These are phyloP conservation scores for Agaricus blazei DNA, from an alignment of 768 basidiomycete species.

Conservation along the genomic window DNA sequence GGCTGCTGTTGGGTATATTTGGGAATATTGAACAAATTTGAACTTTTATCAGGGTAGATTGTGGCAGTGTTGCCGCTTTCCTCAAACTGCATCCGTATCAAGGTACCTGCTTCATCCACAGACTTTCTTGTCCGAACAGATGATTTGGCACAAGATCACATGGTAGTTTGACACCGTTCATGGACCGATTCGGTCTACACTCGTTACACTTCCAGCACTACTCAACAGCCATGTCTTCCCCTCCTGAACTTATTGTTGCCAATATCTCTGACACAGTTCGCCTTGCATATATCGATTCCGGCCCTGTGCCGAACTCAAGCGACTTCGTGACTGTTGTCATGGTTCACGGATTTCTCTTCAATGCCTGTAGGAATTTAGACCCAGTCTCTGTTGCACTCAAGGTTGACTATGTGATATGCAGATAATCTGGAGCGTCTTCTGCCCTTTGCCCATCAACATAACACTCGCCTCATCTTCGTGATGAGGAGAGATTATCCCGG, in stretches of 20 bases:
- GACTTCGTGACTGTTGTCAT: neutral
- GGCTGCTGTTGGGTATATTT: no score
- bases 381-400: neutral
- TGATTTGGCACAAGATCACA: no score
- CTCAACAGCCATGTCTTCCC: no score
- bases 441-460: neutral
- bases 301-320: neutral
- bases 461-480: neutral
- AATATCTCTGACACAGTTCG: neutral
- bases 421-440: neutral
- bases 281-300: conserved; percentile 2
- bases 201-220: no score
- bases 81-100: no score
- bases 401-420: neutral
- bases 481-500: conserved; percentile 2
- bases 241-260: neutral
- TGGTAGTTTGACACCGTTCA: no score
- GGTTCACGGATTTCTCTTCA: conserved; percentile 1
- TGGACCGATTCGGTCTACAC: no score
- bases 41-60: no score
- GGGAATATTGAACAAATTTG: no score
- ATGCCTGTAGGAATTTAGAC: neutral
- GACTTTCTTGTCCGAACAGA: no score
- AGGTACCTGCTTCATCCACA: no score
- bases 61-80: no score